A percentile compares a stretch with the other conserved stretches of the same genome.
phyloP scores from a whole-genome alignment of 78 protist species.

The Parvularia atlantis region DNA sequence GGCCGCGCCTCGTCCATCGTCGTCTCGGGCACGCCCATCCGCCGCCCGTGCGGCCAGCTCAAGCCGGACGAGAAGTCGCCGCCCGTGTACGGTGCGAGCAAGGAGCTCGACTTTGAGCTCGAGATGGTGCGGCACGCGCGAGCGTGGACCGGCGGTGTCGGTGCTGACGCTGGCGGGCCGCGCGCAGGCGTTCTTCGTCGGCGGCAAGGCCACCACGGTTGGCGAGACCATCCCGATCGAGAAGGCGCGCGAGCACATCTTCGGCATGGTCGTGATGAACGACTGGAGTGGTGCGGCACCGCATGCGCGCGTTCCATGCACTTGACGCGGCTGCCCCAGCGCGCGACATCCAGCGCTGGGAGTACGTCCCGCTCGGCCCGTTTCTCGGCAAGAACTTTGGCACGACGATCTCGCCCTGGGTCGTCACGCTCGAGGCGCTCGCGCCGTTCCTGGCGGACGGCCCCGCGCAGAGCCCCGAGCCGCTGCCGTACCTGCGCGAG shows the following conservation, averaged over 20 bases:
- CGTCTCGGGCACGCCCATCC: constrained; percentile 59
- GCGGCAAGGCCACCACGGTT: constrained; percentile 49
- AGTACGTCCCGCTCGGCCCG: constrained; percentile 92
- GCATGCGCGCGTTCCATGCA: background rate
- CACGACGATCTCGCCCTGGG: constrained; percentile 91
- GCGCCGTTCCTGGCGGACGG: constrained; percentile 65
- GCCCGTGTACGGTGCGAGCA: constrained; percentile 47
- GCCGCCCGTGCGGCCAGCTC: constrained; percentile 83
- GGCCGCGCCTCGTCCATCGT: constrained; percentile 83
- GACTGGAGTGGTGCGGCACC: constrained; percentile 72
- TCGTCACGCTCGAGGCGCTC: constrained; percentile 84
- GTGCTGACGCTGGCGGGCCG: too few relatives aligned
- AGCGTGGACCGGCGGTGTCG: background rate
- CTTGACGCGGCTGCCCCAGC: constrained; percentile 8
- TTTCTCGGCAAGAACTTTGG: constrained; percentile 82
- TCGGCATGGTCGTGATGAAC: constrained; percentile 78
- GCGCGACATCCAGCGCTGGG: constrained; percentile 84
- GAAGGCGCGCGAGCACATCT: constrained; percentile 76
- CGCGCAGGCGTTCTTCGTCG: constrained; percentile 61
- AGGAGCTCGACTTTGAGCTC: constrained; percentile 75
- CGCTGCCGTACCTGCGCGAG: constrained; percentile 59
- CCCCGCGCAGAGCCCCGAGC: constrained; percentile 40
- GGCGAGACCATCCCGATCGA: constrained; percentile 64
- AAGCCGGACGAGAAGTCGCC: constrained; percentile 26
- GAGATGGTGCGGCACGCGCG: constrained; percentile 42